A percentile compares a stretch with the other conserved stretches of the same genome.
These are phyloP conservation scores for Arctium minus DNA, from an alignment of 129 eudicot species.

Conservation along the genomic window DNA sequence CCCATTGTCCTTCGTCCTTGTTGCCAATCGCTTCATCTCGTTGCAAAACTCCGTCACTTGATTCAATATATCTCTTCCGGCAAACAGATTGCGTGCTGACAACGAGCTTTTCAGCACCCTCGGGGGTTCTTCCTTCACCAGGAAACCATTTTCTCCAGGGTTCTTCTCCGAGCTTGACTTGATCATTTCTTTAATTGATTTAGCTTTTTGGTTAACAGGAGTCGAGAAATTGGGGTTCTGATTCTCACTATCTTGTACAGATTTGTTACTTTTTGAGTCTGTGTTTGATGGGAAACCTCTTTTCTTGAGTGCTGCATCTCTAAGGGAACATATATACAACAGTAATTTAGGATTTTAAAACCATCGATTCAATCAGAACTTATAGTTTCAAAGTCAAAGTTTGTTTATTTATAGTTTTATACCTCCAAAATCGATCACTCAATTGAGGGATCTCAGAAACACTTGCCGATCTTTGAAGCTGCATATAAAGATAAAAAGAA, in stretches of 20 bases:
- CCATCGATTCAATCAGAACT: background rate
- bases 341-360: background rate
- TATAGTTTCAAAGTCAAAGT: background rate
- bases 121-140: conserved; percentile 33
- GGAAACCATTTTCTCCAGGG: conserved; percentile 14
- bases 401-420: conserved; percentile 18
- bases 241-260: conserved; percentile 63
- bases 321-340: conserved; percentile 11
- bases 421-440: conserved; percentile 55
- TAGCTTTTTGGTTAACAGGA: conserved; percentile 45
- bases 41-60: conserved; percentile 79
- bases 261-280: conserved; percentile 20
- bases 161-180: conserved; percentile 76
- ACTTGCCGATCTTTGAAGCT: conserved; percentile 58
- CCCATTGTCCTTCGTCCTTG: conserved; percentile 37
- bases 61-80: conserved; percentile 61
- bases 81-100: conserved; percentile 76
- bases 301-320: conserved; percentile 76
- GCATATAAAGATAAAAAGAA: background rate
- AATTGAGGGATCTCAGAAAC: conserved; percentile 51
- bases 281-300: conserved; percentile 41
- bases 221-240: conserved; percentile 71
- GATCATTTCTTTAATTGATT: conserved; percentile 47
- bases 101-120: conserved; percentile 57
- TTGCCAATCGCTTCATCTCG: conserved; percentile 77